Percentiles rank a stretch among this genome's conserved stretches.
These are phyloP conservation scores for Ophiocordyceps camponoti-saundersi DNA, from an alignment of 2,329 filamentous ascomycete genomes.

Conservation along the genomic window DNA sequence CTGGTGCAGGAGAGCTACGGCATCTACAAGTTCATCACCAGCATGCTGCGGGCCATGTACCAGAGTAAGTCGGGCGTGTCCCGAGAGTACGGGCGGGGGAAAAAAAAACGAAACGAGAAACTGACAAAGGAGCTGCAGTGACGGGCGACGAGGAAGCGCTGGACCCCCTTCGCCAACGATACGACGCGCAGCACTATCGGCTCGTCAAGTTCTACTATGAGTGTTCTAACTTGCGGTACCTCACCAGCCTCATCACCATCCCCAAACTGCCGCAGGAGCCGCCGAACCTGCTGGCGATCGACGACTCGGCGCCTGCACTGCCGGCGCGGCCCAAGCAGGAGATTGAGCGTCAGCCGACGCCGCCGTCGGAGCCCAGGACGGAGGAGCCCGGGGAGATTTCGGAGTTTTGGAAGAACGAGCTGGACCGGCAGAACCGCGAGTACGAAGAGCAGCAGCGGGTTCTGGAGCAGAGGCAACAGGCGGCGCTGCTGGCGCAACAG, in stretches of 20 bases:
- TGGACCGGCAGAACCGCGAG: constrained; percentile 79
- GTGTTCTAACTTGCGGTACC: constrained; percentile 90
- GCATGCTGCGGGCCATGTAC: constrained; percentile 98
- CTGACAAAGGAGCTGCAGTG: constrained; percentile 28
- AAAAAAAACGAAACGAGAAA: background rate
- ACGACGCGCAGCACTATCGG: constrained; percentile 91
- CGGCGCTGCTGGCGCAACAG: constrained; percentile 66
- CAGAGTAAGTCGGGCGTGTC: constrained; percentile 42
- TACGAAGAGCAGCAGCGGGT: constrained; percentile 89
- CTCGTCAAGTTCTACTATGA: constrained; percentile 98
- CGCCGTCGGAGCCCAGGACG: constrained; percentile 47
- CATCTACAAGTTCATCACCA: constrained; percentile 98
- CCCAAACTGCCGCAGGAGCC: constrained; percentile 91
- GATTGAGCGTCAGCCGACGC: constrained; percentile 51
- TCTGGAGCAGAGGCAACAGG: constrained; percentile 72
- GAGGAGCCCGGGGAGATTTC: constrained; percentile 89
- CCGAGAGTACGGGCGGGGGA: background rate
- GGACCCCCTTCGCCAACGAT: constrained; percentile 71
- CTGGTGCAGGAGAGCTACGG: constrained; percentile 96
- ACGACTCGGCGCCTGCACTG: constrained; percentile 67
- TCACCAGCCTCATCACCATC: constrained; percentile 90
- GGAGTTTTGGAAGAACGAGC: constrained; percentile 94
- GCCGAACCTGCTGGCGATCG: constrained; percentile 73
- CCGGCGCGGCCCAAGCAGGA: constrained; percentile 66
- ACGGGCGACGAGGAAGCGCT: constrained; percentile 89